Conservation (phyloP, 306 rosid genomes). For the Prunus davidiana region DNA sequence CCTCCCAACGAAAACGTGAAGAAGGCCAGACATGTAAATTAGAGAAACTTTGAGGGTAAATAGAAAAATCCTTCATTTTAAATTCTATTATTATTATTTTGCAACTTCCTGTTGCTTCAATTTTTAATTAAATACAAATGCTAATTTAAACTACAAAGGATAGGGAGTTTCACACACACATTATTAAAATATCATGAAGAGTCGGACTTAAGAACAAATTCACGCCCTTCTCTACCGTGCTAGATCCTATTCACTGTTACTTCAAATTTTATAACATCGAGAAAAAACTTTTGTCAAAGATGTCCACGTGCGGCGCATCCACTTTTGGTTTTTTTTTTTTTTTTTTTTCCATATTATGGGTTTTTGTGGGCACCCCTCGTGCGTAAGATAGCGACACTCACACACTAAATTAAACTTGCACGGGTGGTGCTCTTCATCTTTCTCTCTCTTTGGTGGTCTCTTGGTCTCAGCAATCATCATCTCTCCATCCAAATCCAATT, state of each 20-base stretch:
- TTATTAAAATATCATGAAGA: no score
- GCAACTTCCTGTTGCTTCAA: no score
- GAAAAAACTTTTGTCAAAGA: conserved; percentile 26
- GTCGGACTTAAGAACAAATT: no score
- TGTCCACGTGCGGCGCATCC: conserved; percentile 63
- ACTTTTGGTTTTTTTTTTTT: conserved; percentile 20
- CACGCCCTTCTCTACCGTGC: no score
- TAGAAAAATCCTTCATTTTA: not conserved
- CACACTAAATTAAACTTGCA: conserved; percentile 44
- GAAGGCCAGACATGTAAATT: not conserved
- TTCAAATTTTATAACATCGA: no score
- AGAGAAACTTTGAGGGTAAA: not conserved
- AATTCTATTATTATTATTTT: no score
- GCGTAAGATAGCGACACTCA: conserved; percentile 53
- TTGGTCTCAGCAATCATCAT: not conserved
- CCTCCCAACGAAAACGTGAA: conserved; percentile 1
- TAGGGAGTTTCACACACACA: fast-evolving
- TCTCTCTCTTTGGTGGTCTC: conserved; percentile 9
- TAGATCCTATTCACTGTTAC: no score
- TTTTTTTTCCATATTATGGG: conserved; percentile 20
- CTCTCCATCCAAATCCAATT: not conserved
- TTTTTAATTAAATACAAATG: no score
- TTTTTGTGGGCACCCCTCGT: conserved; percentile 52
- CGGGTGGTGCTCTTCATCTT: conserved; percentile 42
- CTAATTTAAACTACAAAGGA: no score